These are phyloP conservation scores for Stagonosporopsis chrysanthemi DNA, from an alignment of 2,329 filamentous ascomycete species.

Conservation along the genomic window DNA sequence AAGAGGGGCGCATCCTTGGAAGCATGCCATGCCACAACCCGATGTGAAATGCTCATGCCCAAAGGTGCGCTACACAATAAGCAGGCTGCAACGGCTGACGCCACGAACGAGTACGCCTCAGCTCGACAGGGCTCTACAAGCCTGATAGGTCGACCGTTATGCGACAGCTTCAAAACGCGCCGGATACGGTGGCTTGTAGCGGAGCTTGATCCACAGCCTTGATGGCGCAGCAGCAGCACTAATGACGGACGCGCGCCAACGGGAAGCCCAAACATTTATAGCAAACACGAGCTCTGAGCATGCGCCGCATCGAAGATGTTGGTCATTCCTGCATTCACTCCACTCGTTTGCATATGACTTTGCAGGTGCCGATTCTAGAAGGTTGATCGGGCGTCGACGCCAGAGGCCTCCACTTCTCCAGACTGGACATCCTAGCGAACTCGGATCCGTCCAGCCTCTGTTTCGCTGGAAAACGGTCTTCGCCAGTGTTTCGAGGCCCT, in stretches of 20 bases:
- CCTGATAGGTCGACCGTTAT: slow-evolving; percentile 23
- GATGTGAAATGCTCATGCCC: slow-evolving; percentile 8
- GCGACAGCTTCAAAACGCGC: slow-evolving; percentile 18
- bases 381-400: slow-evolving; percentile 24
- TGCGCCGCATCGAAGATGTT: slow-evolving; percentile 23
- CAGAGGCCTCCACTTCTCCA: slow-evolving; percentile 25
- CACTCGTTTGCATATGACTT: slow-evolving; percentile 26
- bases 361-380: slow-evolving; percentile 23
- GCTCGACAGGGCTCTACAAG: slow-evolving; percentile 14
- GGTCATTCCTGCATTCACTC: slow-evolving; percentile 16
- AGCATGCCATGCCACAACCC: slow-evolving; percentile 5
- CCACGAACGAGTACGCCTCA: slow-evolving; percentile 26
- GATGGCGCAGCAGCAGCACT: slow-evolving; percentile 19
- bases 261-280: slow-evolving; percentile 34
- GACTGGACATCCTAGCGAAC: slow-evolving; percentile 20
- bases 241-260: slow-evolving; percentile 18
- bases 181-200: slow-evolving; percentile 30
- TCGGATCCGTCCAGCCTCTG: slow-evolving; percentile 26
- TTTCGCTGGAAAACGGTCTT: slow-evolving; percentile 35
- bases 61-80: slow-evolving; percentile 19
- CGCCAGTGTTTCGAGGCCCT: slow-evolving; percentile 25
- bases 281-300: slow-evolving; percentile 24
- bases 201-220: slow-evolving; percentile 10
- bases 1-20: not conserved
- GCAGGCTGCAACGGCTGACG: slow-evolving; percentile 16